Percentiles rank a stretch among this genome's conserved stretches.
These are phyloP conservation scores for Saprolegnia diclina DNA, from an alignment of 352 stramenopile genomes.

Conservation along the genomic window DNA sequence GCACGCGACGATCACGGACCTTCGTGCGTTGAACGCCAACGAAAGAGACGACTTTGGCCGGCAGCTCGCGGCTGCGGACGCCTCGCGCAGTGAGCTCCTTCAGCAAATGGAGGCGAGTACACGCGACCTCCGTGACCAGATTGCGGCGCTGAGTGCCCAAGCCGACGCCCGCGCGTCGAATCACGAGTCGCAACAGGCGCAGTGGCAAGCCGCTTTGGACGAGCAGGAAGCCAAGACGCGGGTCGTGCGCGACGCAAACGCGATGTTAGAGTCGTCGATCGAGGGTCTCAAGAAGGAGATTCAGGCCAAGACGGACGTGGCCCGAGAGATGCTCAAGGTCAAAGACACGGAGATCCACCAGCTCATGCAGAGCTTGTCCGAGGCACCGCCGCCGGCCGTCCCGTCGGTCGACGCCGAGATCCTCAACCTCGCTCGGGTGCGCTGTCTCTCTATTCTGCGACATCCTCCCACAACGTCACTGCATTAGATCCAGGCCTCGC, in stretches of 20 bases:
- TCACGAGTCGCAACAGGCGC: background rate
- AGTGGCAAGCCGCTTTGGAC: background rate
- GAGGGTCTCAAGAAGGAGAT: slow-evolving; percentile 36
- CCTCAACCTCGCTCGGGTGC: slow-evolving; percentile 32
- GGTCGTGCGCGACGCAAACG: slow-evolving; percentile 35
- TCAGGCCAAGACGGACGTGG: slow-evolving; percentile 35
- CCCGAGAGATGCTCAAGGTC: slow-evolving; percentile 40
- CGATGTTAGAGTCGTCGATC: slow-evolving; percentile 33
- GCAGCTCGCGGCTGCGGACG: background rate
- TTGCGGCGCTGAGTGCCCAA: slow-evolving; percentile 11
- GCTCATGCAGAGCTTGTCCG: slow-evolving; percentile 47
- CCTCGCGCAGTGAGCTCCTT: background rate
- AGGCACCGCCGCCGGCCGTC: slow-evolving; percentile 11
- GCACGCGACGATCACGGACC: slow-evolving; percentile 43
- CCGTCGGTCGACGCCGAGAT: slow-evolving; percentile 31
- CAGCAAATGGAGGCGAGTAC: slow-evolving; percentile 2
- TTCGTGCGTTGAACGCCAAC: slow-evolving; percentile 37
- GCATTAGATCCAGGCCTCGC: slow-evolving; percentile 31
- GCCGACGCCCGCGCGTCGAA: background rate
- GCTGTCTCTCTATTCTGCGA: background rate
- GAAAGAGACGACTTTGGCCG: background rate
- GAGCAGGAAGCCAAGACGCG: slow-evolving; percentile 39
- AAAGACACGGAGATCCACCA: slow-evolving; percentile 51
- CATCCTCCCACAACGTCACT: background rate
- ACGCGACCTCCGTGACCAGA: background rate